Evolutionary conservation across 116 monocot species (phyloP).

Genomic region (Dioscorea cayenensis): DNA sequence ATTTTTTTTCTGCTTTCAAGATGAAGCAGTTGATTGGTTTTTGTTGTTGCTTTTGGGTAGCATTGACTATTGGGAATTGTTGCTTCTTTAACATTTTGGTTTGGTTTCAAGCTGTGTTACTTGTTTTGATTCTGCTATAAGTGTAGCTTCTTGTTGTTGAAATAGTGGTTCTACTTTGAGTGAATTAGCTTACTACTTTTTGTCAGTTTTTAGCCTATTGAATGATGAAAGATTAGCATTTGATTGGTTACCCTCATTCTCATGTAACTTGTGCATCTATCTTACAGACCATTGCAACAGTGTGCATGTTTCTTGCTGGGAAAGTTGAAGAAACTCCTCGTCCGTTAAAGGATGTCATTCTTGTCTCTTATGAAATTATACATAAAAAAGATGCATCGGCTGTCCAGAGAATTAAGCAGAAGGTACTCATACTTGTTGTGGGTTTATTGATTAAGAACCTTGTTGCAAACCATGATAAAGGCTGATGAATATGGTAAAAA

Average conservation of each 20-base stretch:
- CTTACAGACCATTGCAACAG: constrained; percentile 62
- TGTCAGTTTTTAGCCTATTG: neutral
- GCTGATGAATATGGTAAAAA: neutral
- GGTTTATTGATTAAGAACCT: neutral
- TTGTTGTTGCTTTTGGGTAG: too few species aligned
- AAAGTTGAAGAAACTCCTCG: constrained; percentile 84
- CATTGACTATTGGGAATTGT: too few species aligned
- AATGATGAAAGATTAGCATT: neutral
- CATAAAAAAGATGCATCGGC: constrained; percentile 46
- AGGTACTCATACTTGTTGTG: constrained; percentile 23
- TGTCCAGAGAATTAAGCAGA: constrained; percentile 39
- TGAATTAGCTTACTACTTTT: neutral
- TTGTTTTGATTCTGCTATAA: neutral
- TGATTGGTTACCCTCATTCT: neutral
- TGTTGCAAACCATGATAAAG: neutral
- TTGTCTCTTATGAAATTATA: constrained; percentile 48
- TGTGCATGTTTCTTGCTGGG: constrained; percentile 66
- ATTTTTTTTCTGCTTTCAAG: too few species aligned
- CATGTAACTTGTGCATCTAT: neutral
- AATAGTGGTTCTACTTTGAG: neutral
- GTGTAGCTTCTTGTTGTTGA: neutral
- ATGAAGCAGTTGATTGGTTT: too few species aligned
- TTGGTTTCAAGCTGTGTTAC: too few species aligned
- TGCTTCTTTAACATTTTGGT: too few species aligned
- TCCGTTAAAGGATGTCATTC: constrained; percentile 46